These are phyloP conservation scores for Staphylotrichum longicolle DNA, from an alignment of 495 filamentous ascomycete species.

Conservation along the genomic window DNA sequence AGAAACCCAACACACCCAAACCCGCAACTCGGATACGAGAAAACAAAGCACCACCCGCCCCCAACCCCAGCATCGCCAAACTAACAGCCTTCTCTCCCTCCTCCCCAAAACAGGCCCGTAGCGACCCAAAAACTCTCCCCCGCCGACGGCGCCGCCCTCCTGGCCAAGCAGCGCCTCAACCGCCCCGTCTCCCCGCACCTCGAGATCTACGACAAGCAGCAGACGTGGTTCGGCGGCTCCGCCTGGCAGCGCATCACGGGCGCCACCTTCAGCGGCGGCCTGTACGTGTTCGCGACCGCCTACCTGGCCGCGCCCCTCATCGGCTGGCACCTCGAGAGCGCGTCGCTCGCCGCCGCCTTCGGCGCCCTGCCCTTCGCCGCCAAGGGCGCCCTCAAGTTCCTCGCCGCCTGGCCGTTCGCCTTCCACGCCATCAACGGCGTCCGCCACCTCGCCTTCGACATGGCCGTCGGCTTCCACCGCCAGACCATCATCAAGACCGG, in stretches of 20 bases:
- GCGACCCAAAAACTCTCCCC: conserved; percentile 59
- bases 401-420: conserved; percentile 75
- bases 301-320: conserved; percentile 80
- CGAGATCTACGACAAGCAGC: conserved; percentile 79
- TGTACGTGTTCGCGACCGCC: conserved; percentile 80
- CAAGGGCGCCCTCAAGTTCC: conserved; percentile 71
- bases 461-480: conserved; percentile 65
- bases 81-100: neutral
- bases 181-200: conserved; percentile 91
- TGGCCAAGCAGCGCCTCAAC: conserved; percentile 75
- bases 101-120: conserved; percentile 44
- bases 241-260: conserved; percentile 80
- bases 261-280: conserved; percentile 60
- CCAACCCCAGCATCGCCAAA: neutral
- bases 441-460: conserved; percentile 88
- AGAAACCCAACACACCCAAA: neutral
- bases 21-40: no score
- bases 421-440: conserved; percentile 85
- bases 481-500: conserved; percentile 69
- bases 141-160: conserved; percentile 64
- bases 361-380: conserved; percentile 65
- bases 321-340: conserved; percentile 83
- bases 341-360: conserved; percentile 73
- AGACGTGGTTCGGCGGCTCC: conserved; percentile 75
- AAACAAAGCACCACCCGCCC: neutral